These are phyloP conservation scores for Lophiotrema nucula DNA, from an alignment of 495 filamentous ascomycete species.

Conservation along the genomic window DNA sequence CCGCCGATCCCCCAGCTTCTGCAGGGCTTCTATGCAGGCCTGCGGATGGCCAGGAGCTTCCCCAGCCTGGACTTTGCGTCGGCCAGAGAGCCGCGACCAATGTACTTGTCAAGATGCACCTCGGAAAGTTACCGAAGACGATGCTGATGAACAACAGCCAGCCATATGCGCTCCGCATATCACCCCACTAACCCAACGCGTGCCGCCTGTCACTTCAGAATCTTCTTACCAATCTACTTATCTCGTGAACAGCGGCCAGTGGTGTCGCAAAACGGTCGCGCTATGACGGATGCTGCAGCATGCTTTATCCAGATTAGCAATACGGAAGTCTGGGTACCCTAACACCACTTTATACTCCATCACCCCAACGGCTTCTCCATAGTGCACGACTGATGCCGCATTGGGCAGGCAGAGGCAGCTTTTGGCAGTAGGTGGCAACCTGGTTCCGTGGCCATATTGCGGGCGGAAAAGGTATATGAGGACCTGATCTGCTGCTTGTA, in stretches of 20 bases:
- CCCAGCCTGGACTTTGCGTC: background rate
- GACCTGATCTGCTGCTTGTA: slow-evolving; percentile 6
- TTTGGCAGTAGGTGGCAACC: slow-evolving; percentile 14
- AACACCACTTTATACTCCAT: too few species aligned
- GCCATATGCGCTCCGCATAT: background rate
- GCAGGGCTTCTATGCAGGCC: slow-evolving; percentile 21
- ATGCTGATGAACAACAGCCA: too few species aligned
- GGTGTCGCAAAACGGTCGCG: slow-evolving; percentile 18
- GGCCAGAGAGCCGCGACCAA: slow-evolving; percentile 11
- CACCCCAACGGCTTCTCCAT: too few species aligned
- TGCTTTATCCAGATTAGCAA: slow-evolving; percentile 35
- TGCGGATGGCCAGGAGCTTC: background rate
- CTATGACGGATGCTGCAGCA: slow-evolving; percentile 27
- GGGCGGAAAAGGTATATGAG: slow-evolving; percentile 29
- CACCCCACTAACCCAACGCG: slow-evolving; percentile 19
- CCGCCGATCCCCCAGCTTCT: slow-evolving; percentile 6
- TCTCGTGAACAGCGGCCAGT: too few species aligned
- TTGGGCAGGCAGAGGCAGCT: background rate
- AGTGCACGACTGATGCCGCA: background rate
- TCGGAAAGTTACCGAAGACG: too few species aligned
- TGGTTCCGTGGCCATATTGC: slow-evolving; percentile 20
- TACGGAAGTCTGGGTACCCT: slow-evolving; percentile 25
- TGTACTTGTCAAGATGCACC: background rate
- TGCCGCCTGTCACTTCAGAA: too few species aligned
- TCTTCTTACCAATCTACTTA: too few species aligned